A percentile compares a stretch with the other conserved stretches of the same genome.
Evolutionary conservation across 768 basidiomycete genomes (phyloP).

Genomic region (Dioszegia hungarica): DNA sequence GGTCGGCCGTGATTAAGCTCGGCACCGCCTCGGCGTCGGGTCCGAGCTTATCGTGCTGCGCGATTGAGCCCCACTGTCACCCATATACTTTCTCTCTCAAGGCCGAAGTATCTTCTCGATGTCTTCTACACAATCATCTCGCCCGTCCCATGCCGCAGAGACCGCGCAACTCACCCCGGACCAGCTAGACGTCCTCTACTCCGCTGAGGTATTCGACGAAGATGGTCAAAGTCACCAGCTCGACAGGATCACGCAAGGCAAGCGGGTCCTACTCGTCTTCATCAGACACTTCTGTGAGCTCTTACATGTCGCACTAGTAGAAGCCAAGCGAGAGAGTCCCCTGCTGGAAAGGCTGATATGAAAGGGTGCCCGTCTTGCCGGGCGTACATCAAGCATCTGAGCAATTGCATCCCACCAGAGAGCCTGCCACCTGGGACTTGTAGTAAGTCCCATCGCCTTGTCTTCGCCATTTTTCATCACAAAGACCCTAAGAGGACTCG

Average conservation of each 20-base stretch:
- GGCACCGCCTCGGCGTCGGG: too few species aligned
- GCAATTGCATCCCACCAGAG: conserved; percentile 13
- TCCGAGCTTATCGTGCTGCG: too few species aligned
- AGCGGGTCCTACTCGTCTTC: conserved; percentile 4
- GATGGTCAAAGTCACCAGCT: not conserved
- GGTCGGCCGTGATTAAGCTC: too few species aligned
- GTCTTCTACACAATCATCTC: too few species aligned
- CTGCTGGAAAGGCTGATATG: not conserved
- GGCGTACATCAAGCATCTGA: conserved; percentile 12
- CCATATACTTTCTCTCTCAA: too few species aligned
- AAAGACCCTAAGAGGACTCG: too few species aligned
- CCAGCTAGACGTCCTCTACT: not conserved
- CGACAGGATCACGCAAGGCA: not conserved
- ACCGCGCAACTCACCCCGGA: not conserved
- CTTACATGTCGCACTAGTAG: too few species aligned
- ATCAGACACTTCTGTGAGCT: conserved; percentile 12
- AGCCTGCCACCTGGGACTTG: conserved; percentile 14
- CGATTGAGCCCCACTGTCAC: too few species aligned
- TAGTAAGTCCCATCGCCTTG: conserved; percentile 14
- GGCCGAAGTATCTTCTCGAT: too few species aligned
- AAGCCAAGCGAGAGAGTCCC: not conserved
- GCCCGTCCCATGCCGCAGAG: too few species aligned
- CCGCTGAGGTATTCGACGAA: not conserved
- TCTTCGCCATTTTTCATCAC: too few species aligned
- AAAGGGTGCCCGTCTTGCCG: conserved; percentile 29